Evolutionary conservation across 208 protist species (phyloP).

Genomic region (Wallacemonas sp.): DNA sequence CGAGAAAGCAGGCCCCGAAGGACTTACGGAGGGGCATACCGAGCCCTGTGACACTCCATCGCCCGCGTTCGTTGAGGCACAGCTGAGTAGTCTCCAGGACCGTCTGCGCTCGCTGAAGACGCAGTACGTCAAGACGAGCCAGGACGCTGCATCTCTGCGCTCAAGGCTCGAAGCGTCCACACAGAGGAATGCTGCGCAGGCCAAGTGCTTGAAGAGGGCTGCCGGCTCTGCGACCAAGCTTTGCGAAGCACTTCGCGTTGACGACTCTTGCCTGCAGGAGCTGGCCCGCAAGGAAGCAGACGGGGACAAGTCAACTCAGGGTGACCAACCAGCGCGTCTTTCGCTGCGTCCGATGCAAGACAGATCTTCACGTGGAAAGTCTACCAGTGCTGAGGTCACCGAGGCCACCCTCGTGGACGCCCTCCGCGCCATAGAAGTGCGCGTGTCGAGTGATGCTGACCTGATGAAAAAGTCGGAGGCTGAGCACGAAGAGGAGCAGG

Average conservation of each 20-base stretch:
- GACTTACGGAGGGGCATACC: background rate
- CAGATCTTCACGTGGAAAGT: constrained; percentile 6
- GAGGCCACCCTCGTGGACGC: constrained; percentile 61
- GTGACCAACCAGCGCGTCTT: background rate
- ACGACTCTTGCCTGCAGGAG: constrained; percentile 20
- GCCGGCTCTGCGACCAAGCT: constrained; percentile 15
- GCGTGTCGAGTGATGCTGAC: constrained; percentile 31
- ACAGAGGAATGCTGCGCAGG: constrained; percentile 34
- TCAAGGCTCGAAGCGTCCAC: constrained; percentile 47
- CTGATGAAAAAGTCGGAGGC: constrained; percentile 32
- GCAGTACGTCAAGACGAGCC: constrained; percentile 36
- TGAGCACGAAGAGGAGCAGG: constrained; percentile 34
- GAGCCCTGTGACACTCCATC: background rate
- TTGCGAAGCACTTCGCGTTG: constrained; percentile 12
- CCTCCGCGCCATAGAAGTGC: constrained; percentile 42
- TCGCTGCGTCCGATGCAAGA: constrained; percentile 20
- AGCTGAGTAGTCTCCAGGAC: constrained; percentile 56
- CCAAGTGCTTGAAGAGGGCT: constrained; percentile 35
- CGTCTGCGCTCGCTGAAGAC: constrained; percentile 56
- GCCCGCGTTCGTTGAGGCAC: background rate
- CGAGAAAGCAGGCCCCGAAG: background rate
- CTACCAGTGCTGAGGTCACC: constrained; percentile 27
- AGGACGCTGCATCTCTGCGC: constrained; percentile 36
- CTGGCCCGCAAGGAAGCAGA: constrained; percentile 24
- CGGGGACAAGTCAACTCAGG: background rate